phyloP scores from a whole-genome alignment of 306 rosid genomes.

The Oxytropis ochrocephala region DNA sequence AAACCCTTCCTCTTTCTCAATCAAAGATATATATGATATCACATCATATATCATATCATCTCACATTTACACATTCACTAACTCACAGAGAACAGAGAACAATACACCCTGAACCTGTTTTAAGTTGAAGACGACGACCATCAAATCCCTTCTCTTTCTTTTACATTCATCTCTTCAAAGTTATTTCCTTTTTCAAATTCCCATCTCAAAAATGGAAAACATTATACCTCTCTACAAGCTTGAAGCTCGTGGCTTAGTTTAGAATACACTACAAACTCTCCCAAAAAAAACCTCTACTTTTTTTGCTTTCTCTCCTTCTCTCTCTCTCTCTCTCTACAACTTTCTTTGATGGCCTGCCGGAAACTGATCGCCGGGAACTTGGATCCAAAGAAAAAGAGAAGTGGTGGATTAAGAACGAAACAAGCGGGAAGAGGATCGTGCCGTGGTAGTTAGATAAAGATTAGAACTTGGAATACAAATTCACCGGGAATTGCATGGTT shows the following conservation, averaged over 20 bases:
- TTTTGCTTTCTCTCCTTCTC: background rate
- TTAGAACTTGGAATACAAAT: background rate
- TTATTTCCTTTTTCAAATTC: background rate
- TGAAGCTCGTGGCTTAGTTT: slow-evolving; percentile 74
- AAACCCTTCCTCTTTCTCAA: slow-evolving; percentile 18
- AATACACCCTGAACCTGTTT: background rate
- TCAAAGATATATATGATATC: background rate
- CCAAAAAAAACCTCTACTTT: background rate
- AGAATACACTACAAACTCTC: background rate
- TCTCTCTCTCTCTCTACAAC: background rate
- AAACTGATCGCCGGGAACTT: slow-evolving; percentile 41
- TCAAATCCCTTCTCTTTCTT: background rate
- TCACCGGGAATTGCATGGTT: slow-evolving; percentile 36
- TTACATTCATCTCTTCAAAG: background rate
- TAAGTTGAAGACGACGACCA: slow-evolving; percentile 8
- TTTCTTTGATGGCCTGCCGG: slow-evolving; percentile 63
- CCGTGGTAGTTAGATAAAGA: slow-evolving; percentile 81
- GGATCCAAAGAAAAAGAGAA: slow-evolving; percentile 75
- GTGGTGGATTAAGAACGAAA: slow-evolving; percentile 89
- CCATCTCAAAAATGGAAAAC: slow-evolving; percentile 15
- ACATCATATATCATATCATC: background rate
- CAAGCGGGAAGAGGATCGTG: slow-evolving; percentile 99
- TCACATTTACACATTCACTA: background rate
- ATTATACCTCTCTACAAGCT: slow-evolving; percentile 41
- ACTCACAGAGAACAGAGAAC: background rate